Evolutionary conservation across 176 grass and related monocot species (phyloP).

Genomic region (Bromus sterilis): DNA sequence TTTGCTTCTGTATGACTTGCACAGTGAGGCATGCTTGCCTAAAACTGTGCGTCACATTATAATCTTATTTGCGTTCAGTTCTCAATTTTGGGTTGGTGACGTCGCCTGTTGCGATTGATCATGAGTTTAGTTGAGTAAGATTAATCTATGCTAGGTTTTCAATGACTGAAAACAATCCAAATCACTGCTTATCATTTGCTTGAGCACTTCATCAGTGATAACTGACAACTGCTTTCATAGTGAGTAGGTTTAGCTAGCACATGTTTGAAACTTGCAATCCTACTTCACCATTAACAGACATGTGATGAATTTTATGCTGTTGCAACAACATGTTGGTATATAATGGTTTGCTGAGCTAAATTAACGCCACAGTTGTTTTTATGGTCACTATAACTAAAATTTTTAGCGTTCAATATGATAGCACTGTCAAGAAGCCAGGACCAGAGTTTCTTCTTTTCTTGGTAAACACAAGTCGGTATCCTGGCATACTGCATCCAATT

Average conservation of each 20-base stretch:
- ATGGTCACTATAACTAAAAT: neutral
- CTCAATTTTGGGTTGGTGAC: neutral
- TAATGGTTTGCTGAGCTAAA: neutral
- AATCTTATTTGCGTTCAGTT: neutral
- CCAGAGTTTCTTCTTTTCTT: neutral
- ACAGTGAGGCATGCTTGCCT: neutral
- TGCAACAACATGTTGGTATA: neutral
- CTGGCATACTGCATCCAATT: neutral
- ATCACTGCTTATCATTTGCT: neutral
- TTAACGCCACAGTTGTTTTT: neutral
- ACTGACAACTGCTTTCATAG: neutral
- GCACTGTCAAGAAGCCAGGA: neutral
- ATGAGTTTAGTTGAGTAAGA: neutral
- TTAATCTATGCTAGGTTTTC: neutral
- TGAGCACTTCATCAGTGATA: neutral
- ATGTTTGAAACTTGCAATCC: neutral
- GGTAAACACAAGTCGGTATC: neutral
- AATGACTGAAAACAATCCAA: slow-evolving; percentile 9
- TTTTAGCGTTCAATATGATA: neutral
- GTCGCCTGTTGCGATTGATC: neutral
- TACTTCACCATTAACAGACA: neutral
- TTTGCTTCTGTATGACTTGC: neutral
- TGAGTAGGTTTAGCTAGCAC: neutral
- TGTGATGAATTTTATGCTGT: neutral
- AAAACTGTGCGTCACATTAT: neutral